phyloP scores from a whole-genome alignment of 192 early-diverging fungal species.

The Rhizophagus clarus region DNA sequence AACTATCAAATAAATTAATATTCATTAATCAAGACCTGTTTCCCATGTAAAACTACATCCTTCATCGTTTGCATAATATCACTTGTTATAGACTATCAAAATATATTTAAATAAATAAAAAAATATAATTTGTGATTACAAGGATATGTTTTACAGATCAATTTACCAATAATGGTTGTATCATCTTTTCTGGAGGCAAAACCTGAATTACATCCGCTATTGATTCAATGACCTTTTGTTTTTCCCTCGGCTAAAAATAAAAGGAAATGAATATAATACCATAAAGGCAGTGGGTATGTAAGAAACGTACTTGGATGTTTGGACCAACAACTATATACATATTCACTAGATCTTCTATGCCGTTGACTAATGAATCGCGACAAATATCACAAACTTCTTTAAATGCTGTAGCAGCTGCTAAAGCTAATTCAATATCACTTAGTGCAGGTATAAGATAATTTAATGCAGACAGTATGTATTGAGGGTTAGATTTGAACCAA shows the following conservation, averaged over 20 bases:
- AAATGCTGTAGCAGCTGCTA: slow-evolving; percentile 64
- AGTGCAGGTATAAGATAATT: slow-evolving; percentile 67
- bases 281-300: not conserved
- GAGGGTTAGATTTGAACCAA: slow-evolving; percentile 67
- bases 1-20: not conserved
- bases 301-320: slow-evolving; percentile 37
- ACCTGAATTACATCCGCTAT: slow-evolving; percentile 49
- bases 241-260: slow-evolving; percentile 33
- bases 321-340: slow-evolving; percentile 59
- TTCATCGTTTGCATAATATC: slow-evolving; percentile 13
- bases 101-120: not conserved
- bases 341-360: slow-evolving; percentile 58
- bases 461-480: slow-evolving; percentile 57
- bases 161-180: slow-evolving; percentile 44
- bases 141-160: not conserved
- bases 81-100: slow-evolving; percentile 9
- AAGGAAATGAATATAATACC: not conserved
- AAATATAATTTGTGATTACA: not conserved
- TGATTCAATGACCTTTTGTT: slow-evolving; percentile 50
- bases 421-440: slow-evolving; percentile 56
- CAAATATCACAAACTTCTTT: slow-evolving; percentile 73
- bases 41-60: slow-evolving; percentile 1
- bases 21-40: slow-evolving; percentile 22
- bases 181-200: slow-evolving; percentile 40
- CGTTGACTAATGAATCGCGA: slow-evolving; percentile 61